Conservation (phyloP, 1,284 basidiomycete genomes). For the Ceratobasidium sp. region DNA sequence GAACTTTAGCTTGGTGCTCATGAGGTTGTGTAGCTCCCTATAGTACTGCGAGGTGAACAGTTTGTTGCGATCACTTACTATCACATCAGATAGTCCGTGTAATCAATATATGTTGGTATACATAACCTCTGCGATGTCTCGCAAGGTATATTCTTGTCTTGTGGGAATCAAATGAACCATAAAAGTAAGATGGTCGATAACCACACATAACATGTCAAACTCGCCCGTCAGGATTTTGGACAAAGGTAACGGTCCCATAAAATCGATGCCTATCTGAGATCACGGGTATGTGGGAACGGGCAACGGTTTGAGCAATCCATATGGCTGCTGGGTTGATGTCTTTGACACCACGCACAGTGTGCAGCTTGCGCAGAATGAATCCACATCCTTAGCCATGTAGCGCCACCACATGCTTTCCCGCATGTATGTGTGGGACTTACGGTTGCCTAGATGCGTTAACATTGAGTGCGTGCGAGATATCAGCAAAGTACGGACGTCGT, state of each 20-base stretch:
- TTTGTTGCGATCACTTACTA: constrained; percentile 17
- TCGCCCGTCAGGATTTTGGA: constrained; percentile 51
- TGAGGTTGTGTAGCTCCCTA: background rate
- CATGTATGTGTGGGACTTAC: constrained; percentile 57
- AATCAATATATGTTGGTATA: background rate
- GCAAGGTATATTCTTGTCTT: constrained; percentile 1
- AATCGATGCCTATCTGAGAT: constrained; percentile 58
- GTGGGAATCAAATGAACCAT: constrained; percentile 46
- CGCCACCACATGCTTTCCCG: constrained; percentile 60
- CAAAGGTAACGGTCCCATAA: constrained; percentile 59
- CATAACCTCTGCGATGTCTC: constrained; percentile 9
- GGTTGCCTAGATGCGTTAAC: constrained; percentile 57
- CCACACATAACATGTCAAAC: constrained; percentile 56
- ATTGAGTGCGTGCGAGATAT: constrained; percentile 40
- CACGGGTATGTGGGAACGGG: constrained; percentile 49
- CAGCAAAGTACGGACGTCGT: background rate
- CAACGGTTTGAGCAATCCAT: constrained; percentile 50
- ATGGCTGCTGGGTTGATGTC: constrained; percentile 36
- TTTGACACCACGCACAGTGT: constrained; percentile 52
- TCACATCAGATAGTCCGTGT: constrained; percentile 4
- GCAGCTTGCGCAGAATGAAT: constrained; percentile 55
- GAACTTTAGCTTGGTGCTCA: background rate
- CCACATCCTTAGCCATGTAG: constrained; percentile 53
- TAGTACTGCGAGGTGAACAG: constrained; percentile 5
- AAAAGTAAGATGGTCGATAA: constrained; percentile 58